These are phyloP conservation scores for Geotrichum phurueaensis DNA, from an alignment of 1,139 yeast species.

Conservation along the genomic window DNA sequence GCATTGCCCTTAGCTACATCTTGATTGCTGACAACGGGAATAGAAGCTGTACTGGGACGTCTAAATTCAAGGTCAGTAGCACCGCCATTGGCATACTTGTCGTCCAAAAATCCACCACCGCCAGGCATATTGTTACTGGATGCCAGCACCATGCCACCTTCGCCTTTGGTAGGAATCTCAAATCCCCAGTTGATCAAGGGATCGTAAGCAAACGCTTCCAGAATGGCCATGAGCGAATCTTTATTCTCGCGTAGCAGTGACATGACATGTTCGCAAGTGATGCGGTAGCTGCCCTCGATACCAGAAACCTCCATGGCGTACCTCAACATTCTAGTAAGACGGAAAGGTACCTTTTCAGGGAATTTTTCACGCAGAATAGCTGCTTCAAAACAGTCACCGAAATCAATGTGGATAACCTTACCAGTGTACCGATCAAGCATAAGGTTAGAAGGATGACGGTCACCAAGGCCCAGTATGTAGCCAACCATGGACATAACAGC, in stretches of 20 bases:
- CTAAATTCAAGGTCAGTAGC: conserved; percentile 6
- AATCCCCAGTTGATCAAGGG: conserved; percentile 99
- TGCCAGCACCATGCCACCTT: conserved; percentile 64
- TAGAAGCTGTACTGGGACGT: conserved; percentile 6
- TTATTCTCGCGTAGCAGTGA: conserved; percentile 85
- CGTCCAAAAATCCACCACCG: conserved; percentile 9
- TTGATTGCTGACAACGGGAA: not conserved
- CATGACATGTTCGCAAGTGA: conserved; percentile 97
- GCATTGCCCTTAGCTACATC: not conserved
- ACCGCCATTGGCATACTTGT: not conserved
- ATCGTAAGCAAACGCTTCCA: conserved; percentile 98
- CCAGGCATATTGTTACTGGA: conserved; percentile 29
- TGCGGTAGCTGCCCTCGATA: conserved; percentile 93
- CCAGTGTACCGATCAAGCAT: conserved; percentile 95
- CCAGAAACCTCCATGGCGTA: conserved; percentile 99
- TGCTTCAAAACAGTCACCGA: conserved; percentile 98
- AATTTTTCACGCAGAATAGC: conserved; percentile 93
- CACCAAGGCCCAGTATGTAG: conserved; percentile 91
- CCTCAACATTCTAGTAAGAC: conserved; percentile 92
- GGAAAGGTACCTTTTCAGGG: conserved; percentile 97
- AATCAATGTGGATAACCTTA: conserved; percentile 93
- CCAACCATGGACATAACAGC: conserved; percentile 99
- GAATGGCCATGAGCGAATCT: conserved; percentile 94
- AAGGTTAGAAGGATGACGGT: conserved; percentile 93
- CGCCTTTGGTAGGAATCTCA: conserved; percentile 78